Evolutionary conservation across 2,329 filamentous ascomycete genomes (phyloP), one percentile per base, ranked within the genome.

Genomic region (Zasmidium citrigriseum): DNA sequence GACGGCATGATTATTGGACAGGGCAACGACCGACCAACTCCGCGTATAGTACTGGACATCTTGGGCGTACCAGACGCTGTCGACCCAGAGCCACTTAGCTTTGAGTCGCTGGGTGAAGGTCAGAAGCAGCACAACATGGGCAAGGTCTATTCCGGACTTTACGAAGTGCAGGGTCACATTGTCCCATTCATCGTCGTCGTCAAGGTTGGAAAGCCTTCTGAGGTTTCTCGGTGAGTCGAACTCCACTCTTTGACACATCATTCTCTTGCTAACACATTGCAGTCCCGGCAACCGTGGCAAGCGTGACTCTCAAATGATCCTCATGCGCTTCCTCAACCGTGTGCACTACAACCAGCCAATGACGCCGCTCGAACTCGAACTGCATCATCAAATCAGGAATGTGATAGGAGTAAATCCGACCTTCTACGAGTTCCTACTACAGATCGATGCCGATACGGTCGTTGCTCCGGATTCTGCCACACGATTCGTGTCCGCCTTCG

Each of bases 1-100:
- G 95, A 99, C 71, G 95, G 95, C 77, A 98, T 99, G 93, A 99
- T 99, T 80, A 96, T 99, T 65, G 95, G 95, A 70, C 93, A 97
- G 78, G 95, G 95, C 71, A 99, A 99, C 76, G 95, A 99, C 74
- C 86, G 92, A 61, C 91, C 95, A 5, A 99, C 95, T 0, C 95
- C 95, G 46, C 87, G 93, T 61, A 99, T 99, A 66, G 93, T 99
- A 22, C 83, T 99, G 55, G 95, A 99, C 70, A 99, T 99, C 80
- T 83, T 99, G 4, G 95, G 95, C 64, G 95, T 99, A 25, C 89
- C 92, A 1, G 93, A 97, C 67, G 90, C 89, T 1, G 90, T 97
- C 16, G 93, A 99, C 70, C 95, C 96, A 0, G 93, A 98, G 73
- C 91, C 95, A 2, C 82, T 99, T 58, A 97, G 92, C 81, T 99